Evolutionary conservation across 441 rosid species (phyloP).

Genomic region (Lepidium campestre): DNA sequence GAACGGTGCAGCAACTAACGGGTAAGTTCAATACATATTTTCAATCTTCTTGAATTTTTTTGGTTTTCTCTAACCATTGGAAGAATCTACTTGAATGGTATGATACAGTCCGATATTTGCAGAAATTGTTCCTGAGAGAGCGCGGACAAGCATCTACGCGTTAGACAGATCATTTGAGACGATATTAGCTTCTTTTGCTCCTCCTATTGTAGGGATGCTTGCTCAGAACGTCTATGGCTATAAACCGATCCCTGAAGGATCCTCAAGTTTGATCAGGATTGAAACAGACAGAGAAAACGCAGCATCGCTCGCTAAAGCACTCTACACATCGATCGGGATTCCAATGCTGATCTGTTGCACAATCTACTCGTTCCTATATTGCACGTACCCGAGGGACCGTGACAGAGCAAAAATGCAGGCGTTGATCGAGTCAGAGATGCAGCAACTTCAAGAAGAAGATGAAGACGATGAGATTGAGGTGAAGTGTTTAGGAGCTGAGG

Average conservation of each 20-base stretch:
- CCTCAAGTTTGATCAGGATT: constrained; percentile 30
- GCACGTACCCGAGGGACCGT: constrained; percentile 55
- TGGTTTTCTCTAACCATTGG: too few species aligned
- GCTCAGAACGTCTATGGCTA: constrained; percentile 61
- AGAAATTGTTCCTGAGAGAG: constrained; percentile 61
- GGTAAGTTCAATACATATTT: constrained; percentile 29
- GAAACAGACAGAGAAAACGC: constrained; percentile 54
- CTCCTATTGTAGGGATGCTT: constrained; percentile 56
- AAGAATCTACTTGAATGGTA: constrained; percentile 8
- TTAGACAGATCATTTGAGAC: constrained; percentile 62
- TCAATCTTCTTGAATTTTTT: not conserved
- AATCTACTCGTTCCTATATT: constrained; percentile 54
- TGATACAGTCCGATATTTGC: constrained; percentile 60
- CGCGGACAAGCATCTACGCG: constrained; percentile 64
- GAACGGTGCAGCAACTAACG: constrained; percentile 77
- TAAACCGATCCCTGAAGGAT: constrained; percentile 51
- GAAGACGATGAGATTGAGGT: constrained; percentile 26
- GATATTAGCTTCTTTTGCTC: constrained; percentile 61
- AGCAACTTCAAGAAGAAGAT: constrained; percentile 23
- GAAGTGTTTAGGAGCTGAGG: constrained; percentile 33
- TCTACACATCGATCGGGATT: constrained; percentile 53
- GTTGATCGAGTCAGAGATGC: constrained; percentile 54
- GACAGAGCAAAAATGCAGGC: constrained; percentile 58
- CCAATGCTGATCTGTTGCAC: constrained; percentile 53
- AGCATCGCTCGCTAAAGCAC: constrained; percentile 54